Conservation (phyloP, 768 basidiomycete genomes). For the Tylopilus felleus region DNA sequence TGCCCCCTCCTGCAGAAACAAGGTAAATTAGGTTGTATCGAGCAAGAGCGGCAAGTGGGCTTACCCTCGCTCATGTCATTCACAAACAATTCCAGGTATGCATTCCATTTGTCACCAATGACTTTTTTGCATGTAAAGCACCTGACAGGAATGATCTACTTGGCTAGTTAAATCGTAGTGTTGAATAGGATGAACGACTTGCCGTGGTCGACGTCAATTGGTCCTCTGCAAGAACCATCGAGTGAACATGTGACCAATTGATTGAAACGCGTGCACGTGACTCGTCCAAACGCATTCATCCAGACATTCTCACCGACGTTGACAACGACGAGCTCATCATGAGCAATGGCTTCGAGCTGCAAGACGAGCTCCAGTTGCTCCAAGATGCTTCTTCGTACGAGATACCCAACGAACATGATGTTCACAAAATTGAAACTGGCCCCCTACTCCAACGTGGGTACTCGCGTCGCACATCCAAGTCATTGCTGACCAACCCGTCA, state of each 20-base stretch:
- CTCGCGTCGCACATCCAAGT: not conserved
- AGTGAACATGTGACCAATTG: slow-evolving; percentile 4
- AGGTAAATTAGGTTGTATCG: not conserved
- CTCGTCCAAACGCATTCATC: slow-evolving; percentile 10
- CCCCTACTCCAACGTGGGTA: slow-evolving; percentile 57
- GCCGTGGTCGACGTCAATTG: slow-evolving; percentile 25
- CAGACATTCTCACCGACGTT: not conserved
- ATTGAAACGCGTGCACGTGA: slow-evolving; percentile 27
- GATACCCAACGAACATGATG: slow-evolving; percentile 68
- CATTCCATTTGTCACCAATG: slow-evolving; percentile 93
- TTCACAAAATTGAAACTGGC: slow-evolving; percentile 51
- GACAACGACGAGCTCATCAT: slow-evolving; percentile 25
- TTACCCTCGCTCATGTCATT: slow-evolving; percentile 88
- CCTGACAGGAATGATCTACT: slow-evolving; percentile 91
- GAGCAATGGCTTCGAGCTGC: slow-evolving; percentile 62
- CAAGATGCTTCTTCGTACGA: slow-evolving; percentile 58
- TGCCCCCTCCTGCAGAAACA: too few relatives aligned
- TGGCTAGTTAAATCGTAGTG: not conserved
- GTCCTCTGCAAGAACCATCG: slow-evolving; percentile 3
- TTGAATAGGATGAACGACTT: not conserved
- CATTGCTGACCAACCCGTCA: slow-evolving; percentile 9
- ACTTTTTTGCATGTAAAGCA: slow-evolving; percentile 98
- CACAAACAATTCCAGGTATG: slow-evolving; percentile 77
- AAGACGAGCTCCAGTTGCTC: slow-evolving; percentile 69
- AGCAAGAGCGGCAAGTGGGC: slow-evolving; percentile 25